phyloP scores from a whole-genome alignment of 2,329 filamentous ascomycete genomes.

The Graphiopsis chlorocephala region DNA sequence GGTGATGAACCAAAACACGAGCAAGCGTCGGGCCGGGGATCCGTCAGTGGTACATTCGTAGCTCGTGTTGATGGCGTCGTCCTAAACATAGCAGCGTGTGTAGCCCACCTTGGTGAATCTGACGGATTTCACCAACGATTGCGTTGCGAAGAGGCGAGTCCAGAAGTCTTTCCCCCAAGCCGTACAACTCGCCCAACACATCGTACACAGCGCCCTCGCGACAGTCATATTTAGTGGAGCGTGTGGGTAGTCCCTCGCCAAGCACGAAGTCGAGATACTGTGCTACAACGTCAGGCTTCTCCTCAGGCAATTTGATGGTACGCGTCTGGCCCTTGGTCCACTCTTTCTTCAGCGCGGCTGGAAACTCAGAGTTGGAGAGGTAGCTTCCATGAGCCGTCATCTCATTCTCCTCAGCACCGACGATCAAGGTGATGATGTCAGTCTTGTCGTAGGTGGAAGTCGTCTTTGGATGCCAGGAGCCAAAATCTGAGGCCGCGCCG shows the following conservation, averaged over 20 bases:
- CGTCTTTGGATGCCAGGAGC: no score
- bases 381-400: no score
- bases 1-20: background rate
- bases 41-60: background rate
- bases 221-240: background rate
- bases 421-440: no score
- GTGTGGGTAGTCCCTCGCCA: background rate
- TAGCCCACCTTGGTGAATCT: background rate
- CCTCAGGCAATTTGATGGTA: background rate
- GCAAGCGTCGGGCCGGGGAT: background rate
- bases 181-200: background rate
- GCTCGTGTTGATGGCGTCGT: background rate
- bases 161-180: background rate
- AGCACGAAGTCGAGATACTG: background rate
- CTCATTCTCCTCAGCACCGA: no score
- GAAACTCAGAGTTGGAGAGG: background rate
- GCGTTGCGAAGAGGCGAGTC: background rate
- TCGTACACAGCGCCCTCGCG: no score
- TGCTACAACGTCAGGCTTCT: background rate
- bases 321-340: background rate
- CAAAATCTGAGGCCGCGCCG: no score
- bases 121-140: background rate
- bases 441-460: no score
- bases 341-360: background rate
- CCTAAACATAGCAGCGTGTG: background rate